A percentile compares a stretch with the other conserved stretches of the same genome.
Conservation (phyloP, 2,329 filamentous ascomycete genomes). For the Truncatella angustata region DNA sequence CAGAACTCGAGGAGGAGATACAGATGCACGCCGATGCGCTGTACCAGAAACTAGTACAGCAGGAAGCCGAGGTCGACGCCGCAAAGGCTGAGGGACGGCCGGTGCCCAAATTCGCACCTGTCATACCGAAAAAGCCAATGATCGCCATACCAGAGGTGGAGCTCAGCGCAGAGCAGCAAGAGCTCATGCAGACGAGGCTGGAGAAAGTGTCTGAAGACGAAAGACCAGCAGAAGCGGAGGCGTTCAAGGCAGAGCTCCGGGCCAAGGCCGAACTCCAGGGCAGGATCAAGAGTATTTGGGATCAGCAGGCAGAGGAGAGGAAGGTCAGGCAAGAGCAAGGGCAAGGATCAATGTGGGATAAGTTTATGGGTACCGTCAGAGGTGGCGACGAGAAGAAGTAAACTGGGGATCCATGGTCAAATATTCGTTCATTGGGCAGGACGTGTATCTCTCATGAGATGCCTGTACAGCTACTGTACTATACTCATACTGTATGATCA, state of each 20-base stretch:
- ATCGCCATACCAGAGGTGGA: conserved; percentile 16
- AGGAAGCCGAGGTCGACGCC: conserved; percentile 72
- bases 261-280: conserved; percentile 59
- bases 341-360: conserved; percentile 43
- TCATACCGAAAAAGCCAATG: conserved; percentile 40
- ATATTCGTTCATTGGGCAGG: neutral
- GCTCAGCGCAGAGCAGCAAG: conserved; percentile 47
- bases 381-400: conserved; percentile 2
- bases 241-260: conserved; percentile 60
- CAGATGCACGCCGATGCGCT: conserved; percentile 94
- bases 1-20: conserved; percentile 77
- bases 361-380: conserved; percentile 26
- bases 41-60: conserved; percentile 81
- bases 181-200: conserved; percentile 52
- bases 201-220: conserved; percentile 58
- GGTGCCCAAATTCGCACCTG: conserved; percentile 57
- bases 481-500: neutral
- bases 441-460: neutral
- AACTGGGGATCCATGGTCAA: neutral
- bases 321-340: conserved; percentile 57
- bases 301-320: conserved; percentile 53
- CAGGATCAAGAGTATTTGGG: conserved; percentile 53
- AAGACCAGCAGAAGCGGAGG: conserved; percentile 60
- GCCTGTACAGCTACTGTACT: conserved; percentile 3
- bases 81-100: conserved; percentile 62